Conservation (phyloP, 176 grass and related monocot species). For the Elymus sibiricus region DNA sequence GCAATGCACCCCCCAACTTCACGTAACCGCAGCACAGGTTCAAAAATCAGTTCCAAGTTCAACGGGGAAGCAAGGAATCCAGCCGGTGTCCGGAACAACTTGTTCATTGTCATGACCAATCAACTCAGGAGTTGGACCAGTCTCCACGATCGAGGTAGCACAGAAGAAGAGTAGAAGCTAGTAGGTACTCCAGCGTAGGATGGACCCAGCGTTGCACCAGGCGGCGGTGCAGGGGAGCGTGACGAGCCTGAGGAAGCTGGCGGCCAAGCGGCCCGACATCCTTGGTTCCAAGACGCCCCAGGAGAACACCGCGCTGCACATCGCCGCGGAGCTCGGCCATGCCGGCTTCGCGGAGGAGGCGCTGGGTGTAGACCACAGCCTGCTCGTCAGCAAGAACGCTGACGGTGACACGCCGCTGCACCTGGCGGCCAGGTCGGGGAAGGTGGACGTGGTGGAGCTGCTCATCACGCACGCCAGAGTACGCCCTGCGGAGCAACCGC, state of each 20-base stretch:
- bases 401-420: conserved; percentile 72
- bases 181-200: not conserved
- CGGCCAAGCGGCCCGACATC: not conserved
- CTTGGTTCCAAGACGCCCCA: conserved; percentile 41
- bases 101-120: not conserved
- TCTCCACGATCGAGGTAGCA: not conserved
- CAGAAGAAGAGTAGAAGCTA: not conserved
- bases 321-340: conserved; percentile 45
- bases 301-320: conserved; percentile 48
- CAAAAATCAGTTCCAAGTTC: not conserved
- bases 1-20: not conserved
- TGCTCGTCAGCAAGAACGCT: conserved; percentile 34
- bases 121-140: not conserved
- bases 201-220: conserved; percentile 19
- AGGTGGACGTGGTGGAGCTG: not conserved
- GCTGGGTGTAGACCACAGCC: not conserved
- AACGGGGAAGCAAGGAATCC: not conserved
- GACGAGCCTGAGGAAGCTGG: not conserved
- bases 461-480: not conserved
- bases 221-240: conserved; percentile 34
- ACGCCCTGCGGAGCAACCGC: not conserved
- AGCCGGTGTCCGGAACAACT: too few species aligned
- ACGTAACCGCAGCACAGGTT: too few species aligned
- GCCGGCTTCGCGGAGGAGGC: conserved; percentile 17
- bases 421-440: conserved; percentile 46